phyloP scores from a whole-genome alignment of 2,329 filamentous ascomycete species.

The Lachnellula willkommii region DNA sequence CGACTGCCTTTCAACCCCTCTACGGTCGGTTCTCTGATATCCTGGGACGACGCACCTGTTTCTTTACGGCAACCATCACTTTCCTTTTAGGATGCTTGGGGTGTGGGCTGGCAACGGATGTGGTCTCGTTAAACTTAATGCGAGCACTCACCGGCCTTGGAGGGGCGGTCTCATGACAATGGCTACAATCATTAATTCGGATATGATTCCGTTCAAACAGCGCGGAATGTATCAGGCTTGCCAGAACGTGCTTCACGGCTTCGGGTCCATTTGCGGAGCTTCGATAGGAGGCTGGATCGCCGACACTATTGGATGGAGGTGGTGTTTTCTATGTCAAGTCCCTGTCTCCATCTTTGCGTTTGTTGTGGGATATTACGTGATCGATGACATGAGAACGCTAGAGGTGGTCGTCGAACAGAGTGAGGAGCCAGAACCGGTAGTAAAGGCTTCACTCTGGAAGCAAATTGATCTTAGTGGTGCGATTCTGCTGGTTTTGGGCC shows the following conservation, averaged over 20 bases:
- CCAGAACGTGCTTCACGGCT: constrained; percentile 57
- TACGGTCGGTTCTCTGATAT: constrained; percentile 68
- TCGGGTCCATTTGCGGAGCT: constrained; percentile 57
- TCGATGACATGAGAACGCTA: constrained; percentile 36
- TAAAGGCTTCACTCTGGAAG: constrained; percentile 40
- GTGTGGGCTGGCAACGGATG: constrained; percentile 54
- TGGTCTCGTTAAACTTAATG: constrained; percentile 58
- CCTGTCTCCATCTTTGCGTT: constrained; percentile 54
- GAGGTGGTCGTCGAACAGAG: constrained; percentile 20
- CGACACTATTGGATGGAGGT: constrained; percentile 62
- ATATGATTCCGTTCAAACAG: constrained; percentile 54
- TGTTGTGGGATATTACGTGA: constrained; percentile 46
- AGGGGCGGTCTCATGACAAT: constrained; percentile 66
- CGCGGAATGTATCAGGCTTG: constrained; percentile 56
- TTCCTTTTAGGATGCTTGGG: constrained; percentile 61
- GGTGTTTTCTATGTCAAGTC: constrained; percentile 59
- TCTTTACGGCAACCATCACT: constrained; percentile 57
- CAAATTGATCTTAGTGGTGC: constrained; percentile 55
- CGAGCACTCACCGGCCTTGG: constrained; percentile 64
- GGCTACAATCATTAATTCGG: constrained; percentile 58
- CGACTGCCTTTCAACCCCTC: constrained; percentile 66
- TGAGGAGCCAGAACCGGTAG: constrained; percentile 15
- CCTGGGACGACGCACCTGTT: constrained; percentile 57
- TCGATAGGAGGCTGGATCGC: constrained; percentile 60
- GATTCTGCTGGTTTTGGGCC: constrained; percentile 49